Conservation (phyloP, 352 stramenopile genomes). For the Globisporangium carolinianum region DNA sequence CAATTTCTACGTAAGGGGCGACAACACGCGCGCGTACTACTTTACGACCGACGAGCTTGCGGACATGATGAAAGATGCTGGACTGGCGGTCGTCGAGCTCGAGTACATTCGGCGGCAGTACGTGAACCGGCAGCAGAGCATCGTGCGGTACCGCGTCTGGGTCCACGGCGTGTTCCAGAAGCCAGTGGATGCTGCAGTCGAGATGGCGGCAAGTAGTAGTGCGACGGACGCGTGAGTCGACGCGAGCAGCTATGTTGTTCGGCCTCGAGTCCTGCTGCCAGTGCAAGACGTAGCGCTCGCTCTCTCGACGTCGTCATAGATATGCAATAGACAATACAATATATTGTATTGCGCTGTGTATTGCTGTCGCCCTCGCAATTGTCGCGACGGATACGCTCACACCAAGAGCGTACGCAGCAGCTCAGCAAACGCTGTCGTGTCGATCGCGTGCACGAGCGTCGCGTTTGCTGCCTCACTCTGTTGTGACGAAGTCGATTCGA, state of each 20-base stretch:
- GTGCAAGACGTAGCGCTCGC: background rate
- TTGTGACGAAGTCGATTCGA: too few species aligned
- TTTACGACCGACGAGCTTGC: conserved; percentile 86
- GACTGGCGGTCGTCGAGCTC: conserved; percentile 64
- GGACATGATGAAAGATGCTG: conserved; percentile 48
- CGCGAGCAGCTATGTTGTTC: background rate
- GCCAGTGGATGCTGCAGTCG: conserved; percentile 14
- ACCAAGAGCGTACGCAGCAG: conserved; percentile 39
- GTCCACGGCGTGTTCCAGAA: conserved; percentile 85
- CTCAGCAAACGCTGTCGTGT: conserved; percentile 53
- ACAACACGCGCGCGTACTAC: conserved; percentile 95
- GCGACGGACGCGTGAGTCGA: background rate
- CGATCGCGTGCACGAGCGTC: conserved; percentile 58
- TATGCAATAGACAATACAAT: too few species aligned
- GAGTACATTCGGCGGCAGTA: conserved; percentile 87
- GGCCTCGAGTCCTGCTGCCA: background rate
- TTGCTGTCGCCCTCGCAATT: too few species aligned
- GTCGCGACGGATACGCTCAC: background rate
- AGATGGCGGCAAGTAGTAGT: conserved; percentile 2
- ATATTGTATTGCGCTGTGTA: too few species aligned
- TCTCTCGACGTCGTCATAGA: background rate
- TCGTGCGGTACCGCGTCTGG: conserved; percentile 87
- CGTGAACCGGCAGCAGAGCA: conserved; percentile 76
- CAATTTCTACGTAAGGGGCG: conserved; percentile 94
- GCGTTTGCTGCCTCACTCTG: conserved; percentile 32